Percentiles rank a stretch among this genome's conserved stretches.
Conservation (phyloP, 495 filamentous ascomycete genomes). For the Lasiosphaeria ovina region DNA sequence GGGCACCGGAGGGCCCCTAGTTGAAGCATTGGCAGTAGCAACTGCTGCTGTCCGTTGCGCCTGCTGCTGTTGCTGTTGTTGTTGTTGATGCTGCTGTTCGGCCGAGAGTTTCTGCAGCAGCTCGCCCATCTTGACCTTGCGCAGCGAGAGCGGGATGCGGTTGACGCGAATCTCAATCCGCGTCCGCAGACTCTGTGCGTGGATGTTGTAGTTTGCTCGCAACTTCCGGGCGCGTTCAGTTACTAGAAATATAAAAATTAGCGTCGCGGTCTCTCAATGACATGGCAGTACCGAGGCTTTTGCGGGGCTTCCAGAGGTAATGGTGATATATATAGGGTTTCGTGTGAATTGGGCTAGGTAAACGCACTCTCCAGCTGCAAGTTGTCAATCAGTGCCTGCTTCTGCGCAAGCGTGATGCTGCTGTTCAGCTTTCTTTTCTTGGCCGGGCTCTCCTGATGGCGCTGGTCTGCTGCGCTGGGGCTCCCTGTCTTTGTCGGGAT, state of each 20-base stretch:
- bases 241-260: constrained; percentile 53
- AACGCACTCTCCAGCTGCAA: constrained; percentile 84
- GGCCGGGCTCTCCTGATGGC: constrained; percentile 50
- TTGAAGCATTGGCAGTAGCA: not conserved
- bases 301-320: too few species aligned
- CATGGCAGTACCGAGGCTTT: too few species aligned
- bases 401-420: constrained; percentile 68
- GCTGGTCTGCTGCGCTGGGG: constrained; percentile 33
- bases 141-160: constrained; percentile 77
- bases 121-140: constrained; percentile 81
- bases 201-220: constrained; percentile 83
- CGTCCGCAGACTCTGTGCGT: constrained; percentile 77
- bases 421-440: constrained; percentile 55
- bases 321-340: not conserved
- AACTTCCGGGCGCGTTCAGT: constrained; percentile 89
- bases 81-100: constrained; percentile 24
- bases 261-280: constrained; percentile 1
- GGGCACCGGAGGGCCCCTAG: constrained; percentile 32
- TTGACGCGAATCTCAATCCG: constrained; percentile 94
- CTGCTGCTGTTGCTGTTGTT: not conserved
- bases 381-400: constrained; percentile 89
- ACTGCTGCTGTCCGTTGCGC: not conserved
- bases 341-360: not conserved
- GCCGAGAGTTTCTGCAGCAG: constrained; percentile 53
- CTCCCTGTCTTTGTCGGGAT: constrained; percentile 41